Percentiles rank a stretch among this genome's conserved stretches.
Conservation (phyloP, 1,139 yeast genomes). For the Barnettozyma hawaiiensis region DNA sequence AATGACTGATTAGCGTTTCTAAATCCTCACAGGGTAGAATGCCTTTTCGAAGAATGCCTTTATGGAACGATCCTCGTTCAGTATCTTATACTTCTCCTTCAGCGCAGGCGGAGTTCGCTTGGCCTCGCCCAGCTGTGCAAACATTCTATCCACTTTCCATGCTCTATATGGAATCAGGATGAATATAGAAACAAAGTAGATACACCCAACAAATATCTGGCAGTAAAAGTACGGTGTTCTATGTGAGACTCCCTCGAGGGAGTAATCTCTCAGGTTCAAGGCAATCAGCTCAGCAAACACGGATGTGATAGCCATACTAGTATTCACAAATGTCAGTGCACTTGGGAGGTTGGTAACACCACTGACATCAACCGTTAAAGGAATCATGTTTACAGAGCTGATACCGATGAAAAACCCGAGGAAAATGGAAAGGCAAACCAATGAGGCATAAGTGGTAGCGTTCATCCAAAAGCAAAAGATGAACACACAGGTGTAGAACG, state of each 20-base stretch:
- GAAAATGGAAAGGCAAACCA: constrained; percentile 43
- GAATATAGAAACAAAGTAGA: constrained; percentile 29
- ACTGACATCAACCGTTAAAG: constrained; percentile 46
- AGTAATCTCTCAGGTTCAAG: constrained; percentile 33
- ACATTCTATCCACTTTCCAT: constrained; percentile 26
- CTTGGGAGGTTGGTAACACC: constrained; percentile 32
- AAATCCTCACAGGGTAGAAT: constrained; percentile 4
- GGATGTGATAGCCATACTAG: constrained; percentile 28
- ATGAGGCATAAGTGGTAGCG: constrained; percentile 39
- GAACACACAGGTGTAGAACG: constrained; percentile 34
- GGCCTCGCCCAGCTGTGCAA: constrained; percentile 13
- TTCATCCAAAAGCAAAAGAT: constrained; percentile 47
- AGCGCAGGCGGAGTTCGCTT: constrained; percentile 3
- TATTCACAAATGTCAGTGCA: constrained; percentile 29
- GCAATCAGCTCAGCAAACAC: constrained; percentile 43
- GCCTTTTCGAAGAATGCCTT: constrained; percentile 13
- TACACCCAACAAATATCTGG: constrained; percentile 37
- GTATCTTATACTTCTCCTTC: neutral
- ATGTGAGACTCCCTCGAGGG: constrained; percentile 7
- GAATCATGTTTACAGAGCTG: constrained; percentile 49
- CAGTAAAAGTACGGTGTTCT: constrained; percentile 37
- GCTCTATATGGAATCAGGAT: constrained; percentile 33
- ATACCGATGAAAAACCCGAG: constrained; percentile 48
- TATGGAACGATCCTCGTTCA: constrained; percentile 6
- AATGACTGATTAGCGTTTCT: neutral